Evolutionary conservation across 2,329 filamentous ascomycete genomes (phyloP).

Genomic region (Neofusicoccum laricinum): DNA sequence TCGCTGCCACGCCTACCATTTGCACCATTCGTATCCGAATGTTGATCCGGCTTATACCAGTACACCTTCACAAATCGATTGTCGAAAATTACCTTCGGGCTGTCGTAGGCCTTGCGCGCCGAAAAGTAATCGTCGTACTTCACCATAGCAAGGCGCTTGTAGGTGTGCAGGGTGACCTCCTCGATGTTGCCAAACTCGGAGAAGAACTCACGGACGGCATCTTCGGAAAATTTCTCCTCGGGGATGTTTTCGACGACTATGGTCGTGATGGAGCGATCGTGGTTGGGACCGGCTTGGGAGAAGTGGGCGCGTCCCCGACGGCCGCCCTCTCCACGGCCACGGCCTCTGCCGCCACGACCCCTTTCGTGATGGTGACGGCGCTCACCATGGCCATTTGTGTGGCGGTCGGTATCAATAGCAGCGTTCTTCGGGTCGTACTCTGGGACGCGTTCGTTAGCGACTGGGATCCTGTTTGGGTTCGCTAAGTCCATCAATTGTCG

Average conservation of each 20-base stretch:
- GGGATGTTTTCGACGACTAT: constrained; percentile 79
- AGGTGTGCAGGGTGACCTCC: constrained; percentile 63
- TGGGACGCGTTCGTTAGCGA: constrained; percentile 23
- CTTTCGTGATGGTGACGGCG: constrained; percentile 22
- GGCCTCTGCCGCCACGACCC: constrained; percentile 40
- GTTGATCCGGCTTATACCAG: constrained; percentile 59
- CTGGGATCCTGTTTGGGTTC: background rate
- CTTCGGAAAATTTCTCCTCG: constrained; percentile 65
- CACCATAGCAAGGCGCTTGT: constrained; percentile 66
- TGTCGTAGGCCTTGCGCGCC: constrained; percentile 69
- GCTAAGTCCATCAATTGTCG: constrained; percentile 25
- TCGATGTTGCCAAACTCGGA: constrained; percentile 65
- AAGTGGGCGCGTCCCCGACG: constrained; percentile 51
- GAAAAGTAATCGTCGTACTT: constrained; percentile 65
- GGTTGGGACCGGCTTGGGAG: constrained; percentile 61
- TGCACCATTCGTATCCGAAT: constrained; percentile 20
- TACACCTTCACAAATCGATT: constrained; percentile 84
- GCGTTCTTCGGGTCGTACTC: constrained; percentile 62
- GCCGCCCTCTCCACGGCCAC: constrained; percentile 37
- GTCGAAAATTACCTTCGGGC: constrained; percentile 78
- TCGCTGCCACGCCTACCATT: constrained; percentile 3
- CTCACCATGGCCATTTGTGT: constrained; percentile 23
- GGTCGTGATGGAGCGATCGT: constrained; percentile 62
- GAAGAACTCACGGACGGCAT: constrained; percentile 67
- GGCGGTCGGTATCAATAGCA: constrained; percentile 33